A percentile compares a stretch with the other conserved stretches of the same genome.
Evolutionary conservation across 495 filamentous ascomycete species (phyloP).

Genomic region (Penicillium canescens): DNA sequence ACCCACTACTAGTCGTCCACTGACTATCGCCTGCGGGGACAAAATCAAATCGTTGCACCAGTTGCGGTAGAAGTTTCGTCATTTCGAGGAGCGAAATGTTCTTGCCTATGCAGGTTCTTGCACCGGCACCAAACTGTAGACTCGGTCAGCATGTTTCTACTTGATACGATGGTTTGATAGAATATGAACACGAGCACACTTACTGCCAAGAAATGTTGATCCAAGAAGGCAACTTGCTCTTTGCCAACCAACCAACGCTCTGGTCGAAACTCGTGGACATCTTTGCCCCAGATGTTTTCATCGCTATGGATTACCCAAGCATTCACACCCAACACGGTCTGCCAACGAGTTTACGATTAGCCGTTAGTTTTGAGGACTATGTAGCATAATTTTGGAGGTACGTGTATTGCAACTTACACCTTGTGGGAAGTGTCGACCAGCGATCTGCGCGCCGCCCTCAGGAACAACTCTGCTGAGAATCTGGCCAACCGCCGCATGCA

Average conservation of each 20-base stretch:
- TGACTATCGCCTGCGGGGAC: constrained; percentile 18
- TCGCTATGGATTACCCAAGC: constrained; percentile 64
- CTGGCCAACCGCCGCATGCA: constrained; percentile 57
- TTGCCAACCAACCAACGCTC: constrained; percentile 56
- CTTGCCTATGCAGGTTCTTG: constrained; percentile 37
- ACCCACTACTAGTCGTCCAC: constrained; percentile 12
- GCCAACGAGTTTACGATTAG: neutral
- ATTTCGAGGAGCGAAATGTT: constrained; percentile 36
- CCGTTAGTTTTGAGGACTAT: neutral
- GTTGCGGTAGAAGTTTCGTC: constrained; percentile 31
- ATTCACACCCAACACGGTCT: constrained; percentile 56
- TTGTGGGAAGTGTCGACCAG: constrained; percentile 22
- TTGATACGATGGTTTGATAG: neutral
- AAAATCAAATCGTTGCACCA: constrained; percentile 32
- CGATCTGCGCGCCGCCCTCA: constrained; percentile 22
- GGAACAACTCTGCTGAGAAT: constrained; percentile 37
- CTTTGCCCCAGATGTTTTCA: constrained; percentile 57
- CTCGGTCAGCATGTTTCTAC: neutral
- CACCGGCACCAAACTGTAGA: constrained; percentile 32
- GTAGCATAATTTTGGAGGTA: neutral
- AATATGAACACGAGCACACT: neutral
- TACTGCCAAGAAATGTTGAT: constrained; percentile 4
- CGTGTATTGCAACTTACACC: constrained; percentile 22
- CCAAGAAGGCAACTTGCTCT: constrained; percentile 1
- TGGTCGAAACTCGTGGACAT: constrained; percentile 56